Evolutionary conservation across 352 stramenopile genomes (phyloP), one percentile per base, ranked within the genome.

Genomic region (Pythium phragmiticola): DNA sequence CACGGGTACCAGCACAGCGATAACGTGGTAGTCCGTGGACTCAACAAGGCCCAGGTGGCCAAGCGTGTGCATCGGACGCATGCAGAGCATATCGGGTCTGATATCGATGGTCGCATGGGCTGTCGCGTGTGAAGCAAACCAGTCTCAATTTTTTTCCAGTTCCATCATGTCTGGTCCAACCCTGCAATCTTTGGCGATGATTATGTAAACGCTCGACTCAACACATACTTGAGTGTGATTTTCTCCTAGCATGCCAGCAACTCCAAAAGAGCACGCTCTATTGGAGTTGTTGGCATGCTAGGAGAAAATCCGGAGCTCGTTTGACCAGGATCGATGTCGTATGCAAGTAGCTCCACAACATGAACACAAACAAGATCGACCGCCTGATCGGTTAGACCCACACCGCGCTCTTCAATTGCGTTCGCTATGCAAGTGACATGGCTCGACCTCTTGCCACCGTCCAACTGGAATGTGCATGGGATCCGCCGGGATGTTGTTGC

Each of bases 101-200:
- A 59, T 2, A 59, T 69, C 5, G 63, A 75, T 54, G 58, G 68
- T 30, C 66, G 50, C 6, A 63, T 65, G 13, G 63, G 67, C 36
- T 42, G 36, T 42, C 36, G 8, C 36, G 8, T 14, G 36, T 42
- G 9, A 42, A 14, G 36, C 8, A 42, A 8, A 42, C 9, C 36
- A 21, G 51, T 67, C n/a, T 60, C 6, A 63, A 41, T 11, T 69
- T 75, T 46, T 69, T 75, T 52, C 21, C 58, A 64, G 50, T 69
- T 75, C 42, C 54, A 72, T 34, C 60, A 63, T 47, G 66, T 67
- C 13, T 71, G 59, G 36, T 36, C 61, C 49, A 39, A 57, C 21
- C 51, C 30, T 48, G 36, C 36, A 42, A 14, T 42, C 36, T 14
- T 16, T 16, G 36, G 36, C 36, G 36, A 42, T 2, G 36, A 42